phyloP scores from a whole-genome alignment of 2,329 filamentous ascomycete genomes.

The Colletotrichum sp. region DNA sequence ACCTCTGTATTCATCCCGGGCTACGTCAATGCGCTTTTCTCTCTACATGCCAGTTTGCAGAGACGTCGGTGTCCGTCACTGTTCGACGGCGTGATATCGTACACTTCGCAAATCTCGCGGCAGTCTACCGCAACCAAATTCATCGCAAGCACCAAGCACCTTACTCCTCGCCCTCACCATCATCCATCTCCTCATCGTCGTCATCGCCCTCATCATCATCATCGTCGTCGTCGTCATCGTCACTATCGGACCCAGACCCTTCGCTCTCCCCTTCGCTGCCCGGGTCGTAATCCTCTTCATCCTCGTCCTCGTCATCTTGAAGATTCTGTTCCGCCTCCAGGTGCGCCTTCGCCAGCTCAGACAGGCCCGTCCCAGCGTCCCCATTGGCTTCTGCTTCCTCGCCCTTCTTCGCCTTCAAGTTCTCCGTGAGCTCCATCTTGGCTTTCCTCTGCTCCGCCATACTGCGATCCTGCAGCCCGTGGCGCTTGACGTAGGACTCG shows the following conservation, averaged over 20 bases:
- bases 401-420: conserved; percentile 53
- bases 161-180: neutral
- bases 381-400: conserved; percentile 36
- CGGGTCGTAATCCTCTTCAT: conserved; percentile 72
- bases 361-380: conserved; percentile 43
- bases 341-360: conserved; percentile 55
- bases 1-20: neutral
- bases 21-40: neutral
- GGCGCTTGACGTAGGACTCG: conserved; percentile 62
- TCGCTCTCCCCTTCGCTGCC: conserved; percentile 65
- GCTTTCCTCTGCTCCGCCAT: conserved; percentile 72
- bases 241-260: conserved; percentile 60
- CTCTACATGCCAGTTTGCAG: neutral
- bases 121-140: neutral
- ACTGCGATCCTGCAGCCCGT: conserved; percentile 69
- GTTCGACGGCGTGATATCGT: neutral
- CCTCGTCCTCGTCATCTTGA: conserved; percentile 67
- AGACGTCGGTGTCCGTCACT: neutral
- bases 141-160: too few relatives aligned
- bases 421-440: conserved; percentile 67
- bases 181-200: conserved; percentile 9
- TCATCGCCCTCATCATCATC: conserved; percentile 45
- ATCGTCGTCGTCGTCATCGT: conserved; percentile 46
- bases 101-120: neutral
- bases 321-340: conserved; percentile 56